Base-by-base conservation (phyloP, 257 asterid species). In the Lycium barbarum region DNA sequence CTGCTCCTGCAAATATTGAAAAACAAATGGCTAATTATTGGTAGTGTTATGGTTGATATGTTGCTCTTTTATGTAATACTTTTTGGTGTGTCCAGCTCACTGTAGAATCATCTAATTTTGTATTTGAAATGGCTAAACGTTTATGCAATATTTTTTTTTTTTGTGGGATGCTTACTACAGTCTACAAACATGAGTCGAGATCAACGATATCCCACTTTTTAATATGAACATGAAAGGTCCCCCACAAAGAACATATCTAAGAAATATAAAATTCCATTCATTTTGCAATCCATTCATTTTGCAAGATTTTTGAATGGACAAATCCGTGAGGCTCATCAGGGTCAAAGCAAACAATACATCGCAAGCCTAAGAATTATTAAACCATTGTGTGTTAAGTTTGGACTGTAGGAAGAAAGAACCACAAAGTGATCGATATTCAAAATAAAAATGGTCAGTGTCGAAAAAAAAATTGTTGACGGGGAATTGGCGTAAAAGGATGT, bases 121-220 rank as follows among this genome's bases (percentile, higher is more conserved):
- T 67, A 35, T 7, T 12, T 67, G 51, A 67, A 67, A 67, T 36
- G 76, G 49, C 51, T 67, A 36, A 14, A 67, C 36, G 43, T 36
- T 15, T 67, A 7, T 67, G 76, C 22, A 67, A 67, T 35, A 36
- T 67, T 67, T 67, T 0, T 36, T 35, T 0, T 67, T 35, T 67
- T 61, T n/a, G 35, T n/a, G 13, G 67, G 26, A 2, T 61, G 67
- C 2, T n/a, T 67, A 13, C 51, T 35, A 67, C 33, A 26, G 33
- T 26, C 33, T 26, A 26, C 3, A 66, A 66, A 66, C 74, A 66
- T 66, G 47, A 66, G 74, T 66, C 74, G 20, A 66, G 74, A 66
- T 66, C 74, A 66, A 66, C 11, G 47, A 66, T 35, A 66, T 66
- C 74, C 74, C 45, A 66, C 74, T 66, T 5, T 66, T 13, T 12